Percentiles rank a stretch among this genome's conserved stretches.
These are phyloP conservation scores for Malassezia equina DNA, from an alignment of 1,284 basidiomycete genomes.

Conservation along the genomic window DNA sequence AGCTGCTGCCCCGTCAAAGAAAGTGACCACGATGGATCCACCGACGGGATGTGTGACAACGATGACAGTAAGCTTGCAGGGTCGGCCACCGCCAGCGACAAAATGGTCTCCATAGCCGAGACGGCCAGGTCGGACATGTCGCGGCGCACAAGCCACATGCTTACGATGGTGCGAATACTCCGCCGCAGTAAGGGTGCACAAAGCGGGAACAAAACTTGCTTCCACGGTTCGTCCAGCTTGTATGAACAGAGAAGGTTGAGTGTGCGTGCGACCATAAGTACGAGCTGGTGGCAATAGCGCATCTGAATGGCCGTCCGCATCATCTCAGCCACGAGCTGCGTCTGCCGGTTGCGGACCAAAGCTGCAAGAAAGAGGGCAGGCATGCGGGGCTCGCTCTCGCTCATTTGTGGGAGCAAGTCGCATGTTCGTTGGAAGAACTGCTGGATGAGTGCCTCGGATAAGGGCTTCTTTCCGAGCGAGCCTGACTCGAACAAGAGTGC, in stretches of 20 bases:
- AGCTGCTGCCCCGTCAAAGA: background rate
- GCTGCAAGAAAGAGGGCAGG: background rate
- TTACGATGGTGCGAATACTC: background rate
- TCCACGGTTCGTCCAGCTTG: background rate
- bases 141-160: background rate
- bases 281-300: background rate
- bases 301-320: background rate
- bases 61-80: background rate
- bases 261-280: background rate
- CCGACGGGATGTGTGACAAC: background rate
- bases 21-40: background rate
- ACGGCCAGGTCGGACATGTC: background rate
- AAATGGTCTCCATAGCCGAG: background rate
- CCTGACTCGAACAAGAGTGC: background rate
- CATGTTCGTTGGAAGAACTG: background rate
- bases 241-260: background rate
- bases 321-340: background rate
- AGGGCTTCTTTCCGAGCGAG: background rate
- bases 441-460: background rate
- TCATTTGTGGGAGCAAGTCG: background rate
- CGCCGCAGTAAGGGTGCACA: slow-evolving; percentile 3
- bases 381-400: background rate
- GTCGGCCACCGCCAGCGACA: background rate
- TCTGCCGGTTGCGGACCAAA: background rate
- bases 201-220: background rate